Base-by-base conservation (phyloP, 768 basidiomycete genomes). In the Boletus rufocinnamomeus region DNA sequence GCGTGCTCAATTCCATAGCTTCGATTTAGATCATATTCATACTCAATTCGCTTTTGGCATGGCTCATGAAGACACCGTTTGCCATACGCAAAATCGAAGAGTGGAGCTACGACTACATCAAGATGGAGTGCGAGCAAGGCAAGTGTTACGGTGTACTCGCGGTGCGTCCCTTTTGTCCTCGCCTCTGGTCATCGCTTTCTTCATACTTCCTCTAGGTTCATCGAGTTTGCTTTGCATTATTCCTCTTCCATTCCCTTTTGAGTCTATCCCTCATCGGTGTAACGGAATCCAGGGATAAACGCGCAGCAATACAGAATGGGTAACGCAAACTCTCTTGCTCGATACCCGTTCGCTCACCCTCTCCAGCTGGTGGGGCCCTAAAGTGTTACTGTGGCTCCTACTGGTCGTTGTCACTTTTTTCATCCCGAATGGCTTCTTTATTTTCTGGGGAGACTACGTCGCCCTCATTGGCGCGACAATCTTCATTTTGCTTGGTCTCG, bases 291-390 rank as follows among this genome's bases (percentile, higher is more conserved):
- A 84, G 86, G 57, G 89, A 95, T 63, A 97, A 94, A 74, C 86
- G 97, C 11, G 93, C 96, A 2, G 89, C 94, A 19, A 86, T 99
- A 57, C 97, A 99, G 79, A 99, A 99, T 74, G 97, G 96, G 92
- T 95, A 72, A 63, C 80, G 63, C 25, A 6, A 50, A 11, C 16
- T 43, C 27, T 54, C 47, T 63, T 56, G 32, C 38, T 51, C 11
- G 28, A 44, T 43, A 9, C 54, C 38, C 52, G 44, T 52, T 52
- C 25, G 4, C 63, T 74, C 56, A 74, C 43, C 16, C 37, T 32
- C 28, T 28, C 19, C 64, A 96, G 95, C 30, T 99, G 95, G 95
- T 99, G 97, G 97, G 97, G 97, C 25, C 96, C 95, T 3, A 99
- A 99, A 71, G 86, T 92, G 51, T 80, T 97, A 10, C 78, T 91